Base-by-base conservation (phyloP, 164 flowering plant genomes). In the Berberis thunbergii region DNA sequence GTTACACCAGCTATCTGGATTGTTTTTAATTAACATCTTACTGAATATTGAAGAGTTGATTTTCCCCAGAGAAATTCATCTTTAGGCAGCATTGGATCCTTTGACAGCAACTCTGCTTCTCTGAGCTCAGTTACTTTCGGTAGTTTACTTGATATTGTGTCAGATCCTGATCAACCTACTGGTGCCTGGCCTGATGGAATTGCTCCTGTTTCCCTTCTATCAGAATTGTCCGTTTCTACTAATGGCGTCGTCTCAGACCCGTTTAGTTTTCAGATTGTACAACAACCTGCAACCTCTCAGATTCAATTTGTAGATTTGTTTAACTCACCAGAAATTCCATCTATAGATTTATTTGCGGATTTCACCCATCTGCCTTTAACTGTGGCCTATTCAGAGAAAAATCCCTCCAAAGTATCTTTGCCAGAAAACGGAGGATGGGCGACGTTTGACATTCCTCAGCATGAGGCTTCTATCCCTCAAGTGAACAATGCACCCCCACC, bases 361-460 rank as follows among this genome's bases (percentile, higher is more conserved):
- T 44, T 63, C 62, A 53, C 64, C 43, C 77, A 73, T 60, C 81
- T 77, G 71, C 77, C 59, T 4, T 45, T 76, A 1, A 64, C 52
- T 64, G 52, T 76, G 61, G 65, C 65, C 55, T 12, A 57, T 49
- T 67, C 72, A 46, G 74, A 67, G 57, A 70, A 68, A 45, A 76
- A 73, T 61, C 57, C 70, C 45, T 45, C 75, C 6, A 74, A 74
- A 49, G 61, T 46, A 9, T 73, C 81, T 46, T 68, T 60, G 4
- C 72, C 79, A 6, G 73, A 77, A 54, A 79, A 84, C 75, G 91
- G 74, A 75, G 99, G 97, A 68, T 94, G 99, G 99, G 99, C 99
- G 4, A 91, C 97, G 55, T 94, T 94, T 83, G 97, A 94, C 73
- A 65, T 72, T 54, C 80, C 89, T 71, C 81, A 72, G 57, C 75